Evolutionary conservation across 2,329 filamentous ascomycete genomes (phyloP).

Genomic region (Neofusicoccum cordaticola): DNA sequence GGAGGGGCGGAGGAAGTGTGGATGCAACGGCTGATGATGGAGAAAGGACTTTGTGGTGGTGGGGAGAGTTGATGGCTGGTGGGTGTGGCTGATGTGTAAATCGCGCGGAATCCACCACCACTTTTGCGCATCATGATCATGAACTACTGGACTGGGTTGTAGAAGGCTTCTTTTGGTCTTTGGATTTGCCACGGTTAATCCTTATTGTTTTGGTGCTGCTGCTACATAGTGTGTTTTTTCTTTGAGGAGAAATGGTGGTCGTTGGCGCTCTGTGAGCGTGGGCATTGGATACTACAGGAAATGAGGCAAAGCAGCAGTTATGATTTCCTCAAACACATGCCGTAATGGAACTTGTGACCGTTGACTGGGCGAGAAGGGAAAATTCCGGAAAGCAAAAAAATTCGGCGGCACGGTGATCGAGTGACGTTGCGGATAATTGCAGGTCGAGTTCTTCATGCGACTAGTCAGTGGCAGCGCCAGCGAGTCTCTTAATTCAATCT

Average conservation of each 20-base stretch:
- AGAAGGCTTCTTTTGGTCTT: neutral
- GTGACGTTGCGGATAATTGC: neutral
- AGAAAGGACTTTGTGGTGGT: neutral
- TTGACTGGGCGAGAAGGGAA: neutral
- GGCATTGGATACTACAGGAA: neutral
- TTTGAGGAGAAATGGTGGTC: neutral
- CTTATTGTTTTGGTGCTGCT: neutral
- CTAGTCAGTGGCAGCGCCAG: neutral
- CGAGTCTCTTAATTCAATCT: neutral
- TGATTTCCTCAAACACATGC: neutral
- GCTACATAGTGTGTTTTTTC: neutral
- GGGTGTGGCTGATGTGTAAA: neutral
- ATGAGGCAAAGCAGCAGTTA: neutral
- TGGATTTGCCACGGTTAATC: neutral
- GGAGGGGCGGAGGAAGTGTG: neutral
- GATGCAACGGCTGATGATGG: neutral
- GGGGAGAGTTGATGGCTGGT: neutral
- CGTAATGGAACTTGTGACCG: neutral
- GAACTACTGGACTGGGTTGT: neutral
- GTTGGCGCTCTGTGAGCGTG: conserved; percentile 1
- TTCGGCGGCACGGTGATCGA: neutral
- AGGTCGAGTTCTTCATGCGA: neutral
- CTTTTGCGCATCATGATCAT: neutral
- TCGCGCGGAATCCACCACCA: too few species aligned
- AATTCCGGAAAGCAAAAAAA: neutral